phyloP scores from a whole-genome alignment of 108 stramenopile species.

The Cyclotella cryptica region DNA sequence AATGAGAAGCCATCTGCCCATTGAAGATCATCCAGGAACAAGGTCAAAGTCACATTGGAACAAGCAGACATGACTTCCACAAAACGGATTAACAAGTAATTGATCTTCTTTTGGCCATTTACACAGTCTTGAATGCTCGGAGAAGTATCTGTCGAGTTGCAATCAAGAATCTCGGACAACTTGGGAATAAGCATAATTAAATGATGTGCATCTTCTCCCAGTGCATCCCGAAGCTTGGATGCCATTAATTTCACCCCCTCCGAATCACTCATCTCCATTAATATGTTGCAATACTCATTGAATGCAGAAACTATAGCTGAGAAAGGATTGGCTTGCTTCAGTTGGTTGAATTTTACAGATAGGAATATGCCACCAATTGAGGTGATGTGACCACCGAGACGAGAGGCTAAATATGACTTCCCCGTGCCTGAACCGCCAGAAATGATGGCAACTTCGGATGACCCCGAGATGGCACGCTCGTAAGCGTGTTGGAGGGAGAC shows the following conservation, averaged over 20 bases:
- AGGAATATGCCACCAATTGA: conserved; percentile 27
- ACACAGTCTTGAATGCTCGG: background rate
- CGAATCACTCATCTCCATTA: background rate
- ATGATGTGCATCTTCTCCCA: conserved; percentile 10
- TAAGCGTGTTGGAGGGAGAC: conserved; percentile 7
- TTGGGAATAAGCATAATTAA: conserved; percentile 7
- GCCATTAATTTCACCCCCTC: background rate
- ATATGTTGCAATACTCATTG: conserved; percentile 25
- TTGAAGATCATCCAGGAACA: conserved; percentile 35
- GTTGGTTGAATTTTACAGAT: conserved; percentile 31
- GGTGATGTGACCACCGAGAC: conserved; percentile 5
- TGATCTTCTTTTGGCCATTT: conserved; percentile 24
- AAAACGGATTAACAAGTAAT: conserved; percentile 20
- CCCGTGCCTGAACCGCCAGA: conserved; percentile 35
- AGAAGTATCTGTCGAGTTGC: background rate
- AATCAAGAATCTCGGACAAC: background rate
- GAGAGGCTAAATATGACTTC: conserved; percentile 27
- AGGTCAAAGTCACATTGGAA: conserved; percentile 1
- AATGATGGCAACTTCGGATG: conserved; percentile 21
- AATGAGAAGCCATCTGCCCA: conserved; percentile 19
- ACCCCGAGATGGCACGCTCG: conserved; percentile 7
- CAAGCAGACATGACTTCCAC: conserved; percentile 11
- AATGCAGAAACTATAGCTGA: conserved; percentile 42
- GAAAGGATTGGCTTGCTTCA: conserved; percentile 36
- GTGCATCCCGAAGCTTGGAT: conserved; percentile 1